phyloP scores from a whole-genome alignment of 768 basidiomycete genomes.

The Melanogaster broomeanus region DNA sequence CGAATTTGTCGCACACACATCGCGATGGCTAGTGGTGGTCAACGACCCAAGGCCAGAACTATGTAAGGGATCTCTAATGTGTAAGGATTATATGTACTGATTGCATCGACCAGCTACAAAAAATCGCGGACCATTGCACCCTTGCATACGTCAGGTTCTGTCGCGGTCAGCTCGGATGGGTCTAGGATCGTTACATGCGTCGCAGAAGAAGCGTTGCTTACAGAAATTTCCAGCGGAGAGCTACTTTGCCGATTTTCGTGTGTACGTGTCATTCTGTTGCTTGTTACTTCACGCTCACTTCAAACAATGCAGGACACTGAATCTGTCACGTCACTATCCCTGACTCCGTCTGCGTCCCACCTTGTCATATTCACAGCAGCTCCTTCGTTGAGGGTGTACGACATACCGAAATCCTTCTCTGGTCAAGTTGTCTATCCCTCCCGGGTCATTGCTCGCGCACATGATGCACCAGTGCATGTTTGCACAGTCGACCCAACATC shows the following conservation, averaged over 20 bases:
- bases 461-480: slow-evolving; percentile 93
- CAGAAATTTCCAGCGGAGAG: slow-evolving; percentile 71
- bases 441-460: slow-evolving; percentile 80
- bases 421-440: slow-evolving; percentile 62
- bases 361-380: slow-evolving; percentile 82
- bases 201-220: slow-evolving; percentile 81
- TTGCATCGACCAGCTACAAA: slow-evolving; percentile 57
- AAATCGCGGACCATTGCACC: slow-evolving; percentile 73
- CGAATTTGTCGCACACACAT: not conserved
- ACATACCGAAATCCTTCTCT: slow-evolving; percentile 56
- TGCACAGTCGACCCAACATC: slow-evolving; percentile 84
- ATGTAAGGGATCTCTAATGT: slow-evolving; percentile 8
- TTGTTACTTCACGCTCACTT: not conserved
- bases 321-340: slow-evolving; percentile 78
- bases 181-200: slow-evolving; percentile 82
- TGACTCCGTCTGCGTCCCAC: slow-evolving; percentile 73
- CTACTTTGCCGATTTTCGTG: slow-evolving; percentile 82
- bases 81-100: slow-evolving; percentile 7
- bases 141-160: slow-evolving; percentile 86
- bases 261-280: slow-evolving; percentile 49
- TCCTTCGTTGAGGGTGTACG: slow-evolving; percentile 80
- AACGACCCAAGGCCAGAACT: slow-evolving; percentile 51
- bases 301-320: slow-evolving; percentile 72
- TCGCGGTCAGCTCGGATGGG: slow-evolving; percentile 79
- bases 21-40: slow-evolving; percentile 20